Evolutionary conservation across 2,329 filamentous ascomycete species (phyloP), one percentile per base, ranked within the genome.

Genomic region (Blastomyces parvus): DNA sequence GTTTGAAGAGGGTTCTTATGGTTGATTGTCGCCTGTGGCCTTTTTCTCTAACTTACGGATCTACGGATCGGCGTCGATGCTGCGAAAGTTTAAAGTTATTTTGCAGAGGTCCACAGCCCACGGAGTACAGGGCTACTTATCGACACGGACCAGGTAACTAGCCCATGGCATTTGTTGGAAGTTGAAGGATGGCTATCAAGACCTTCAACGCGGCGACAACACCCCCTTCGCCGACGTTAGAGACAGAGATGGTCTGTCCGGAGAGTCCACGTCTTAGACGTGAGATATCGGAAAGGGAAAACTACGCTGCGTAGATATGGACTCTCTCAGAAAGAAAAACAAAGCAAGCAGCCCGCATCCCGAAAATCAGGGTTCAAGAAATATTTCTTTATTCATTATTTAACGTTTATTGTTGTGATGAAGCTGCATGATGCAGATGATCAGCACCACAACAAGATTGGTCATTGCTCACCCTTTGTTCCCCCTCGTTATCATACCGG

Each of bases 401-500:
- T 27, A 52, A 27, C 25, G 22, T 27, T 52, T 52, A 27, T 52
- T 52, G 22, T 14, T 57, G 30, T 36, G 55, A 57, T 22, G 55
- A 36, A 40, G 19, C 55, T 40, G 55, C 55, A 57, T 57, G n/a
- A 57, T 36, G 55, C 55, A 40, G 55, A 13, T 57, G 55, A 57
- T 40, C 55, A 22, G 33, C 55, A 40, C 33, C 19, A 13, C 22
- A 4, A 52, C 48, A 52, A 17, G 17, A 13, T 6, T 57, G 30
- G 55, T 57, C 55, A 40, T 22, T 57, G 33, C 55, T 57, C 55
- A n/a, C 36, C 22, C 55, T 57, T 57, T 57, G 55, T 57, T 55
- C 61, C 22, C 40, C 44, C 17, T 38, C 38, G 3, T n/a, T 71
- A 62, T 70, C 68, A 59, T 66, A 68, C 59, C 68, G 63, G 48